Conservation (phyloP, 306 rosid genomes). For the Acmispon strigosus region DNA sequence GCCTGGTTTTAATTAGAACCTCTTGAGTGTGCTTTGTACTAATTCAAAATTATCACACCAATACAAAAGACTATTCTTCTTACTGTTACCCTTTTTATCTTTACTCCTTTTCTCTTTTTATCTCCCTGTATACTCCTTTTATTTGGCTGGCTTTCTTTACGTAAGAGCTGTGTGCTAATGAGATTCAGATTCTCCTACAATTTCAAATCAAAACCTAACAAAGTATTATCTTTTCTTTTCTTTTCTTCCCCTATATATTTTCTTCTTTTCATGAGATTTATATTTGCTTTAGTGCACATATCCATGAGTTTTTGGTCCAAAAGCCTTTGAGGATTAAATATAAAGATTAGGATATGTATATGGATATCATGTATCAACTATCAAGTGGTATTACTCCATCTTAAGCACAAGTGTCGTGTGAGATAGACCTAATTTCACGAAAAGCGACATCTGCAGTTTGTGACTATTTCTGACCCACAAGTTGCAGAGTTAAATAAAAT, state of each 20-base stretch:
- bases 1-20: conserved; percentile 44
- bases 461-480: too few species aligned
- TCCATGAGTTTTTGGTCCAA: conserved; percentile 13
- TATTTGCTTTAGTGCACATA: conserved; percentile 15
- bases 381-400: not conserved
- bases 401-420: not conserved
- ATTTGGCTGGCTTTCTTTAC: conserved; percentile 23
- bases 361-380: not conserved
- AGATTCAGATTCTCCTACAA: conserved; percentile 32
- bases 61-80: conserved; percentile 78
- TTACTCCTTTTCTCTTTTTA: conserved; percentile 34
- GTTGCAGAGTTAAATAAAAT: too few species aligned
- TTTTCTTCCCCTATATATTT: conserved; percentile 13
- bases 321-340: conserved; percentile 14
- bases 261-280: conserved; percentile 16
- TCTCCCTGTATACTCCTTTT: conserved; percentile 30
- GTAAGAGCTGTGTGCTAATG: conserved; percentile 15
- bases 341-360: not conserved
- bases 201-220: conserved; percentile 30
- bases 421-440: too few species aligned
- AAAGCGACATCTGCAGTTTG: too few species aligned
- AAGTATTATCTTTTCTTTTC: conserved; percentile 22
- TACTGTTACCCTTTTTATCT: conserved; percentile 30
- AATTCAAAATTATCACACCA: conserved; percentile 64
- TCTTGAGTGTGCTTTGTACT: conserved; percentile 38